Evolutionary conservation across 345 rosid genomes (phyloP), one percentile per base, ranked within the genome.

Genomic region (Salix arbutifolia): DNA sequence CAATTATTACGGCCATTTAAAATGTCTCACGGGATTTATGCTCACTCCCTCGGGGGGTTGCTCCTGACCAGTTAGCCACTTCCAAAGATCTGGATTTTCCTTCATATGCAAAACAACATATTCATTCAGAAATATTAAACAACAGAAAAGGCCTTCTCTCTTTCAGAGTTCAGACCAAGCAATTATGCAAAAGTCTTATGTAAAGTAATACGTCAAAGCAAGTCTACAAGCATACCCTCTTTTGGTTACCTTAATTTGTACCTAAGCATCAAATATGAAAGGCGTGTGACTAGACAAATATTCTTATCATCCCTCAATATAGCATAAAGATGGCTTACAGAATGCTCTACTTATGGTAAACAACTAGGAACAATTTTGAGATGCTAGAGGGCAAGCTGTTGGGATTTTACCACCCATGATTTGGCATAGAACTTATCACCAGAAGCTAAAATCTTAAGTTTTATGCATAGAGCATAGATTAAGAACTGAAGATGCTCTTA

Each of bases 61-160:
- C 88, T 93, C 97, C 81, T 93, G 97, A 25, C 84, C 88, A 44
- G 88, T 91, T 77, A 95, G 81, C 99, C 98, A 95, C 79, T 90
- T 95, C 99, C 99, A 95, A 40, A 95, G 91, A 70, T 90, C 96
- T 16, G 97, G 99, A 83, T 95, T 93, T 84, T 95, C 97, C 98
- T 95, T 89, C 82, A 79, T 7, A 79, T 74, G 52, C 73, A 40
- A 76, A 66, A 67, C 17, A 60, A 58, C 21, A 7, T 18, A 16
- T 37, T 19, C 21, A 37, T 6, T 12, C 25, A 58, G 6, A 14
- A 71, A 44, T 46, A 16, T 25, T 52, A 75, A 75, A 53, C 60
- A 7, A 3, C 23, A 19, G 0, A 0, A 53, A 19, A 21, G 21
- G 23, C 21, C 25, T 53, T 53, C 8, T 7, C 11, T 7, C 11